Base-by-base conservation (phyloP, 331 rosid species). In the Rosa hybrid region DNA sequence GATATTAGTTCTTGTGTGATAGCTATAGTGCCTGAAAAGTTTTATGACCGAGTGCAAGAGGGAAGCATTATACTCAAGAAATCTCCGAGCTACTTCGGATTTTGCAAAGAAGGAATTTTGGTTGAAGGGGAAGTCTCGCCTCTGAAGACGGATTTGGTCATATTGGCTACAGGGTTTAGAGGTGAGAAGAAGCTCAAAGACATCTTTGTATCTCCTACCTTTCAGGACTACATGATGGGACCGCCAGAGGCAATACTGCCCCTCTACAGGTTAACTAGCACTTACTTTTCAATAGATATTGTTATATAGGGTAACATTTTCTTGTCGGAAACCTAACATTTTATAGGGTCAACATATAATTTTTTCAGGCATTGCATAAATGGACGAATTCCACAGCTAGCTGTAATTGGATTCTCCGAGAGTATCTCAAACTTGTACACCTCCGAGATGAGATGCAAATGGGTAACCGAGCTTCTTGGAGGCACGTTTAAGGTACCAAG, bases 101-200 rank as follows among this genome's bases (percentile, higher is more conserved):
- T 92, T 79, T 80, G 85, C 72, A 60, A 82, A 76, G 83, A 86
- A 16, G 95, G 93, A 12, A 27, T 92, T 81, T 5, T 86, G 86
- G 72, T 86, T 30, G 88, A 85, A 30, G 95, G 88, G 16, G 91
- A 87, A 50, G 77, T 30, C 41, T 20, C 80, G 0, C 82, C 87
- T 45, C 38, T 75, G 17, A 30, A 78, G 73, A 83, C 86, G 0
- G 94, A 92, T 59, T 64, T 92, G 83, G 88, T 92, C 16, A 90
- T 92, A 68, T 76, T 90, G 80, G 94, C 93, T 12, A 90, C 93
- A 2, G 92, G 97, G 0, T 90, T 59, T 76, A 86, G 78, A 0
- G 97, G 97, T 41, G 95, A 92, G 60, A 60, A 77, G 77, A 92
- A 90, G 81, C 93, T 90, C 74, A 85, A 51, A 80, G 71, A 89